Evolutionary conservation across 1,284 basidiomycete species (phyloP), one percentile per base, ranked within the genome.

Genomic region (Cutaneotrichosporon sp.): DNA sequence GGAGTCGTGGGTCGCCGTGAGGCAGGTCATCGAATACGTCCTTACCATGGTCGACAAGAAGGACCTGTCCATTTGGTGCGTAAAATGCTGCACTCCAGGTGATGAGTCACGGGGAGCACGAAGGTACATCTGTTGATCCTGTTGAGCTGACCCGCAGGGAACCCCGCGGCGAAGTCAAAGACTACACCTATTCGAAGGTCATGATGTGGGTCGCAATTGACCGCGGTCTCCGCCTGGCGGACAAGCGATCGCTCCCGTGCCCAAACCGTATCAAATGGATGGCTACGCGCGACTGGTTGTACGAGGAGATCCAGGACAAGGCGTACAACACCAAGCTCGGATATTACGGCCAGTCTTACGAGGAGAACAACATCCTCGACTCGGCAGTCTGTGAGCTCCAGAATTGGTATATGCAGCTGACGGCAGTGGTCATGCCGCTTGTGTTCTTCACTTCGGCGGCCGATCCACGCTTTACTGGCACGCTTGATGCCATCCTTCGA

Each of bases 151-250:
- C 31, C n/a, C 2, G 17, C 62, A 88, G 88, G 88, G 89, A 92
- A 75, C 89, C 91, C 12, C 79, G 90, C 53, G 84, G 85, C 54
- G 81, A 83, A 66, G 81, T 86, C 68, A 82, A 87, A 54, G 84
- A 94, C 70, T 96, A 93, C 34, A 64, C 89, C 80, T 92, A 92
- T 73, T 89, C 86, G 38, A 92, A 92, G 80, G 84, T 91, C 49
- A 91, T 93, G 90, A 80, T 91, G 67, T 91, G 89, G 87, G 90
- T 96, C 42, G 91, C 91, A 0, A 83, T 96, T 53, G 91, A 96
- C 65, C 79, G 90, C 77, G 89, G 90, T 3, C 79, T 96, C 4
- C 86, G 91, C 14, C 79, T 96, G 17, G 88, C 89, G 3, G 90
- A 94, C 31, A 96, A 96, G 73, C 83, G 91, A 20, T 87, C 68